Evolutionary conservation across 768 basidiomycete species (phyloP).

Genomic region (Lentinus brumalis): DNA sequence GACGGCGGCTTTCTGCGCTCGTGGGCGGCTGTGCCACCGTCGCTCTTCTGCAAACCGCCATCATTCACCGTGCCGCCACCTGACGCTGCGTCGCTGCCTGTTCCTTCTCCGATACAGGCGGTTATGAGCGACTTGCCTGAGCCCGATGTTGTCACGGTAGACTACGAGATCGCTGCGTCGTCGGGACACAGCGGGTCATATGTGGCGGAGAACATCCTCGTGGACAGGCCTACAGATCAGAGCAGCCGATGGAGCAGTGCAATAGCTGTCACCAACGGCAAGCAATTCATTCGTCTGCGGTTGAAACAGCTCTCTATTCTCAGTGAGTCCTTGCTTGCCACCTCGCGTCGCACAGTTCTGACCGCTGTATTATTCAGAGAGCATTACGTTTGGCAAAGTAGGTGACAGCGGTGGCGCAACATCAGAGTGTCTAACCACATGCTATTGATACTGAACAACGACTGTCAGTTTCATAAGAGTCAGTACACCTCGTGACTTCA

Average conservation of each 20-base stretch:
- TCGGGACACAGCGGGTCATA: constrained; percentile 77
- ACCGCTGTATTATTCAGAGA: constrained; percentile 43
- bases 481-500: background rate
- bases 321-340: constrained; percentile 49
- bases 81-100: background rate
- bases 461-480: constrained; percentile 38
- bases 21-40: constrained; percentile 7
- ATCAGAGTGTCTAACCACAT: background rate
- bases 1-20: background rate
- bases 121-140: constrained; percentile 5
- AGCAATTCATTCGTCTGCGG: constrained; percentile 73
- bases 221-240: constrained; percentile 63
- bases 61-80: background rate
- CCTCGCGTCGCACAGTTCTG: background rate
- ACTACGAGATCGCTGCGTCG: constrained; percentile 58
- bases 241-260: constrained; percentile 78
- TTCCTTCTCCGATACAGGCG: background rate
- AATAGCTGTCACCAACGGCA: constrained; percentile 52
- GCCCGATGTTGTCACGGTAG: constrained; percentile 27
- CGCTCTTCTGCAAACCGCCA: constrained; percentile 6
- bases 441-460: constrained; percentile 15
- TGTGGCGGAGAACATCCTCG: constrained; percentile 66
- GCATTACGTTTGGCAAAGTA: constrained; percentile 83
- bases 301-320: constrained; percentile 62
- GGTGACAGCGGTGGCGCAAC: constrained; percentile 11